Evolutionary conservation across 306 rosid genomes (phyloP), one percentile per base, ranked within the genome.

Genomic region (Coriaria nepalensis): DNA sequence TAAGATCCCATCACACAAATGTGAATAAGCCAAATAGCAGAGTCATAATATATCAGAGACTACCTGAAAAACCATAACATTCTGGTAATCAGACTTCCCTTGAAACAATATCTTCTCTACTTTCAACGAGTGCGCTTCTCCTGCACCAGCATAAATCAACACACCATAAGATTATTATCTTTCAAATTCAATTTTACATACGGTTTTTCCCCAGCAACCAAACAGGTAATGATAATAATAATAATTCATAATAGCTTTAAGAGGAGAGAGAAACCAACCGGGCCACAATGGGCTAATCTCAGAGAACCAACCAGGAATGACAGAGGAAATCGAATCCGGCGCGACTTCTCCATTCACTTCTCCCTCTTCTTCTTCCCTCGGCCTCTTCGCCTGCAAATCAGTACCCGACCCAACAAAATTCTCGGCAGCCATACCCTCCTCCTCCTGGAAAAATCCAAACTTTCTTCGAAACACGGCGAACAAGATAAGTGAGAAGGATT

Each of bases 281-380:
- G 96, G 96, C 96, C 96, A 87, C 96, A 87, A 73, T 80, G 96
- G 84, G 77, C 94, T 87, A 51, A 87, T 70, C 76, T 87, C 96
- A 7, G 96, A 87, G 69, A 87, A 87, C 96, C 96, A 87, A 6
- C 96, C 93, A 51, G 96, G 94, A 55, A 83, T 83, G 45, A 87
- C 79, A 13, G 82, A 12, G 0, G 93, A 78, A 40, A 80, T 45
- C 9, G 65, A 68, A 35, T 68, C 53, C 13, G 76, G 56, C 12
- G 3, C 29, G 29, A 20, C 29, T 1, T 1, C 29, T 20, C 29
- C 29, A 20, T 20, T 20, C 29, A 3, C 29, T 20, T 20, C 29
- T 3, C 29, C 29, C 3, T 20, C 29, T 20, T 20, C 29, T 20
- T 20, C 29, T 20, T 20, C 29, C 29, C 29, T 20, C 3, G 29